Evolutionary conservation across 2,329 filamentous ascomycete genomes (phyloP).

Genomic region (Phaeomoniella chlamydospora): DNA sequence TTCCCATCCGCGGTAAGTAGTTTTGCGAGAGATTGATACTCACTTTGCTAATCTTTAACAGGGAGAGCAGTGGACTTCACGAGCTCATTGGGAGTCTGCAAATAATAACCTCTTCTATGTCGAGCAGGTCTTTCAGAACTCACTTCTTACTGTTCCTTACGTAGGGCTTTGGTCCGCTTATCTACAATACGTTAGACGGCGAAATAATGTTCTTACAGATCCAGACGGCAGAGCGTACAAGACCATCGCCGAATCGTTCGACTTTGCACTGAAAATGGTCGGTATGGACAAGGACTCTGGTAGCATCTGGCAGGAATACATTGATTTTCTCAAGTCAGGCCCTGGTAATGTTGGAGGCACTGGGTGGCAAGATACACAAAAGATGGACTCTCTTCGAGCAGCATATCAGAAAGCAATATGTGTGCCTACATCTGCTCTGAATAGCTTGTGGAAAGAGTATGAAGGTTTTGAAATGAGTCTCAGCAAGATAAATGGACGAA

Average conservation of each 20-base stretch:
- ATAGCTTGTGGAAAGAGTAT: constrained; percentile 90
- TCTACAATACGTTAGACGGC: constrained; percentile 83
- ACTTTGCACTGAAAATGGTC: constrained; percentile 79
- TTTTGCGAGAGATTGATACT: constrained; percentile 13
- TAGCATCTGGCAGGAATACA: constrained; percentile 84
- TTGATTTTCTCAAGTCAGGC: constrained; percentile 79
- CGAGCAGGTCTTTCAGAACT: constrained; percentile 70
- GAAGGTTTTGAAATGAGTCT: constrained; percentile 88
- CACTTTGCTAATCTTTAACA: constrained; percentile 29
- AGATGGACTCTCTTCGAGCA: constrained; percentile 87
- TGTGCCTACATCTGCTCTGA: constrained; percentile 71
- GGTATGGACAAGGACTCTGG: constrained; percentile 86
- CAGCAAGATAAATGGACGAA: constrained; percentile 85
- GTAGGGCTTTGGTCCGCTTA: constrained; percentile 87
- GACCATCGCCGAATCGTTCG: constrained; percentile 74
- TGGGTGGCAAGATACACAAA: constrained; percentile 93
- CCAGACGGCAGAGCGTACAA: constrained; percentile 60
- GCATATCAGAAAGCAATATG: constrained; percentile 83
- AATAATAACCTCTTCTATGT: constrained; percentile 68
- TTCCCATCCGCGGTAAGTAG: constrained; percentile 90
- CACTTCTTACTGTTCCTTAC: constrained; percentile 64
- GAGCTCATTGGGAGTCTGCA: constrained; percentile 78
- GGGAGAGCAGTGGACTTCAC: constrained; percentile 86
- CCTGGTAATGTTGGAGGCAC: constrained; percentile 75
- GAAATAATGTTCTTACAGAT: constrained; percentile 76